phyloP scores from a whole-genome alignment of 805 yeast genomes.

The Hanseniaspora occidentalis region DNA sequence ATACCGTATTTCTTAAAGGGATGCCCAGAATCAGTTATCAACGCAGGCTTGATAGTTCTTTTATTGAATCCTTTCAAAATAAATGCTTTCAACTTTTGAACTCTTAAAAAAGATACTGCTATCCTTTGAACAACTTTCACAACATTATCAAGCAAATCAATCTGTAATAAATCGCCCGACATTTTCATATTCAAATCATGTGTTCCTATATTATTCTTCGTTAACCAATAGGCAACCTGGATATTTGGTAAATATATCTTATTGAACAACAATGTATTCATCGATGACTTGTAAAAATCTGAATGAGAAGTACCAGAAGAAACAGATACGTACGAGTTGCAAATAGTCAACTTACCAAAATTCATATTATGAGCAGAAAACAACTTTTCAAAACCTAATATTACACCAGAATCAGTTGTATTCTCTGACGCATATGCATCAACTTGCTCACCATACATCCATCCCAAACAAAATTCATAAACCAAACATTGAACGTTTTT shows the following conservation, averaged over 20 bases:
- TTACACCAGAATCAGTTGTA: conserved; percentile 50
- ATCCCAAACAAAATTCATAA: conserved; percentile 61
- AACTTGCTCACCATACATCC: conserved; percentile 38
- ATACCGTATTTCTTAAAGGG: conserved; percentile 6
- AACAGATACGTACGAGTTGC: conserved; percentile 57
- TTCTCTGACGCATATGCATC: conserved; percentile 8
- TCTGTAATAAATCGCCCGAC: conserved; percentile 60
- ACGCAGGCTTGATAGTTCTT: neutral
- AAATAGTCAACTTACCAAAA: conserved; percentile 54
- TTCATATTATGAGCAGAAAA: conserved; percentile 50
- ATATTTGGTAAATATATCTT: conserved; percentile 59
- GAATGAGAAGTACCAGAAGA: conserved; percentile 48
- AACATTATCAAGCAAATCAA: conserved; percentile 40
- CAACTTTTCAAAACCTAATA: conserved; percentile 63
- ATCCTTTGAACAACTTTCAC: conserved; percentile 35
- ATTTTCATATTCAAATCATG: conserved; percentile 41
- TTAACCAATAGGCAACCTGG: conserved; percentile 33
- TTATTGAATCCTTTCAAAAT: neutral
- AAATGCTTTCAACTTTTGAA: conserved; percentile 3
- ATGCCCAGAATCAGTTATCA: neutral
- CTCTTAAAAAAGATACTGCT: conserved; percentile 23
- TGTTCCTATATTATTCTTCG: conserved; percentile 13
- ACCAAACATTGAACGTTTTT: conserved; percentile 46
- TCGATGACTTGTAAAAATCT: conserved; percentile 33
- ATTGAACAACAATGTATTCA: conserved; percentile 38